Evolutionary conservation across 495 filamentous ascomycete species (phyloP), one percentile per base, ranked within the genome.

Genomic region (Corynascus novoguineensis): DNA sequence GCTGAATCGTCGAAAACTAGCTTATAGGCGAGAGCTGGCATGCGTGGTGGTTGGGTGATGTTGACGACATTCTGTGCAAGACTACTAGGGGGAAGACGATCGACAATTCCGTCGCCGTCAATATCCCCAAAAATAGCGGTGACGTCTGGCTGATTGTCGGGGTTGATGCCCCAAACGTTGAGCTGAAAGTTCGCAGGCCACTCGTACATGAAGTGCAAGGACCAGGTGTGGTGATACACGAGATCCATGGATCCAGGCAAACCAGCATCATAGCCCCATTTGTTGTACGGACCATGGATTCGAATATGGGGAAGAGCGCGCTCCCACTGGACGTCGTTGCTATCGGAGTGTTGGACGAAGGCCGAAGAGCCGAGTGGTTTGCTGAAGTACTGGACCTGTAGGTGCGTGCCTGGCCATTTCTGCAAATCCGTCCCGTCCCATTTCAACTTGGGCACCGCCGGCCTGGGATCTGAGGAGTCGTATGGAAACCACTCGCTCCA

Each of bases 131-230:
- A 70, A 34, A 70, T 68, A 24, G 40, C 48, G 5, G 54, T 79
- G 11, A 73, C 74, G 60, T 88, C 79, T 5, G 85, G 84, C 60
- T 81, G 70, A 15, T 84, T 83, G 67, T 86, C 79, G 0, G 78
- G 77, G 60, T 87, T 84, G 60, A 86, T 82, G 37, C 85, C 85
- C 85, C 85, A 88, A 2, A 82, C 73, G 60, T 86, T 88, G 56
- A 87, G 69, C 57, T 85, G 82, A 58, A 83, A 83, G 38, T 76
- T 69, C 12, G 79, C 75, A 11, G 85, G 85, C 78, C 79, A 87
- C 60, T 88, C 85, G 4, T 78, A 71, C 78, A 86, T 79, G 60
- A 83, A 83, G 49, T 82, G 73, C 63, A 80, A 78, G 19, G 77
- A 71, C 85, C 85, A 88, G 7, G 71, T 71, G 11, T 81, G 80